Evolutionary conservation across 108 stramenopile genomes (phyloP), one percentile per base, ranked within the genome.

Genomic region (Pseudonitzschia multistriata): DNA sequence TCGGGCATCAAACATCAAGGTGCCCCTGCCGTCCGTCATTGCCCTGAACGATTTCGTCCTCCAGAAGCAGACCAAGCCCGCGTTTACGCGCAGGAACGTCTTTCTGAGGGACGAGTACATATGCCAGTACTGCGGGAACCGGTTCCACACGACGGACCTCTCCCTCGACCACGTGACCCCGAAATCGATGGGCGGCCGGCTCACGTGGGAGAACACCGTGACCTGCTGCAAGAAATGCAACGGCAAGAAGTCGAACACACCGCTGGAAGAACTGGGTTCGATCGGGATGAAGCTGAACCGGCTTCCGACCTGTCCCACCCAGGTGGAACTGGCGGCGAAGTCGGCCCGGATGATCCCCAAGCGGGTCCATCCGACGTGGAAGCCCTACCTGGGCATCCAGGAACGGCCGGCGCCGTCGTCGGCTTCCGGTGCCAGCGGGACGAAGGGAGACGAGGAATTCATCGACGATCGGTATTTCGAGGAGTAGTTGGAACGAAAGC

Each of bases 31-130:
- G 5, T 79, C 77, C 53, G 89, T 93, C 50, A 90, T 93, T 81
- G 92, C 92, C 2, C 52, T 93, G 27, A 79, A 71, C n/a, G 91
- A 90, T 33, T 93, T 88, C 72, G 88, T 80, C 56, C 85, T 35
- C 30, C 77, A 66, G 65, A 53, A 68, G 47, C 54, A 72, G 17
- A 72, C 75, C 60, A 65, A 53, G 56, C 89, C 90, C 14, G 85
- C 90, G 22, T 94, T 94, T 80, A 94, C 90, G 21, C 71, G 87
- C 49, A 74, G 93, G 31, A 94, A 94, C 71, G 89, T 94, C 50
- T 94, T 88, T 81, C 66, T 94, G 31, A 76, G 93, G 33, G 93
- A 94, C 67, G 85, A 85, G 40, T 94, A 94, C 68, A 77, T 74
- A 14, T 94, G 93, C 62, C 93, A 94, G 67, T 94, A 94, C 70